Conservation (phyloP, 1,284 basidiomycete genomes). For the Golubevia pallescens region DNA sequence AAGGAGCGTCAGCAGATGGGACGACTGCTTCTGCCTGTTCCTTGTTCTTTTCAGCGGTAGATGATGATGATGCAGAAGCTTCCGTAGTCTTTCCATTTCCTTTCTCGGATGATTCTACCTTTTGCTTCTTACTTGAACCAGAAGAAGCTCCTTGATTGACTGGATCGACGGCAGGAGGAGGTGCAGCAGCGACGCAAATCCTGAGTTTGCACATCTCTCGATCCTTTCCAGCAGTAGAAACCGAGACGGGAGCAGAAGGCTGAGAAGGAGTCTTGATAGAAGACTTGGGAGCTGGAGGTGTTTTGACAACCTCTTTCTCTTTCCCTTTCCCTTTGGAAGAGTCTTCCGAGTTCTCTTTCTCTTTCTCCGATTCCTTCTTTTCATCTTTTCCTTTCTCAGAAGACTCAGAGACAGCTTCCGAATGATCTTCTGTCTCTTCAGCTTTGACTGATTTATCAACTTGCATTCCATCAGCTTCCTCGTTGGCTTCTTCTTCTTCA, state of each 20-base stretch:
- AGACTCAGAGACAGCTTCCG: background rate
- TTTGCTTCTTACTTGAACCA: background rate
- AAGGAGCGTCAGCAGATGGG: background rate
- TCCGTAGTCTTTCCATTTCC: background rate
- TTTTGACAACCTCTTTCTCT: background rate
- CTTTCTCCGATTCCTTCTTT: background rate
- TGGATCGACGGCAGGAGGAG: background rate
- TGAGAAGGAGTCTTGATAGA: background rate
- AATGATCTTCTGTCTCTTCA: constrained; percentile 7
- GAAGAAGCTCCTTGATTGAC: background rate
- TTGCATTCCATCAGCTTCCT: constrained; percentile 1
- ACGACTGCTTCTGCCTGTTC: background rate
- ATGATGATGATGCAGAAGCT: background rate
- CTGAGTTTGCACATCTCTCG: background rate
- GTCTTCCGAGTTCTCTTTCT: background rate
- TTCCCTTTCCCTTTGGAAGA: background rate
- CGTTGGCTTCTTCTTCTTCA: background rate
- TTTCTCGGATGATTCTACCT: constrained; percentile 2
- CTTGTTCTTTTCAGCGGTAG: background rate
- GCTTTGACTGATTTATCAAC: constrained; percentile 9
- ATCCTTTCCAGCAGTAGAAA: background rate
- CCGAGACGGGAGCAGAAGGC: background rate
- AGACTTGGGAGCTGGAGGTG: background rate
- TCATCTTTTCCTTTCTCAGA: background rate
- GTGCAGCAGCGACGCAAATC: background rate